Base-by-base conservation (phyloP, 257 asterid species). In the Plantago ovata region DNA sequence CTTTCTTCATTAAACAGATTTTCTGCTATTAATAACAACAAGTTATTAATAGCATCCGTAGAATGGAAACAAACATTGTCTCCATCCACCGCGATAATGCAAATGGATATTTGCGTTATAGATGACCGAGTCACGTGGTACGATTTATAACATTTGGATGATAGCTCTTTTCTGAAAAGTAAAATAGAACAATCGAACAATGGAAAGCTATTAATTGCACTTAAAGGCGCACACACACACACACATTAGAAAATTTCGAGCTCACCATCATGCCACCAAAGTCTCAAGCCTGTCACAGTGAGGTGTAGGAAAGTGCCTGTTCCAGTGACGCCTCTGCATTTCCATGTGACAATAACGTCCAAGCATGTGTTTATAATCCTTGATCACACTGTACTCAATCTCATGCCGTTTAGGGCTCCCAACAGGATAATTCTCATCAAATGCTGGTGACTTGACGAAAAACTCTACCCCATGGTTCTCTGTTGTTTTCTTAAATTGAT, bases 251-350 rank as follows among this genome's bases (percentile, higher is more conserved):
- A 60, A 64, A 62, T 38, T 21, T 4, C 38, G 61, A 60, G 66
- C 88, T 65, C 62, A 81, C 83, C 85, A 71, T 85, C 85, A 85
- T 20, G 93, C 83, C 42, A 73, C 67, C 56, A 87, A 87, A 70
- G 77, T 81, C 51, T 80, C 81, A 48, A 85, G 87, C 77, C 67
- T 77, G 62, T 80, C 95, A 20, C 94, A 83, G 64, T 87, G 83
- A 67, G 95, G 86, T 56, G 94, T 85, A 16, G 96, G 96, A 48
- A 85, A 65, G 67, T 85, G 76, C 74, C 95, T 77, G 70, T 75
- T 91, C 98, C 98, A 92, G 14, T 92, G 96, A 48, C 93, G 95
- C 85, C 98, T 83, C 84, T 85, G 98, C 72, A 87, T 79, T 75
- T 92, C 98, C 69, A 91, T 74, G 74, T 88, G 86, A 75, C 98